Evolutionary conservation across 1,284 basidiomycete genomes (phyloP).

Genomic region (Pyrrhoderma noxium): DNA sequence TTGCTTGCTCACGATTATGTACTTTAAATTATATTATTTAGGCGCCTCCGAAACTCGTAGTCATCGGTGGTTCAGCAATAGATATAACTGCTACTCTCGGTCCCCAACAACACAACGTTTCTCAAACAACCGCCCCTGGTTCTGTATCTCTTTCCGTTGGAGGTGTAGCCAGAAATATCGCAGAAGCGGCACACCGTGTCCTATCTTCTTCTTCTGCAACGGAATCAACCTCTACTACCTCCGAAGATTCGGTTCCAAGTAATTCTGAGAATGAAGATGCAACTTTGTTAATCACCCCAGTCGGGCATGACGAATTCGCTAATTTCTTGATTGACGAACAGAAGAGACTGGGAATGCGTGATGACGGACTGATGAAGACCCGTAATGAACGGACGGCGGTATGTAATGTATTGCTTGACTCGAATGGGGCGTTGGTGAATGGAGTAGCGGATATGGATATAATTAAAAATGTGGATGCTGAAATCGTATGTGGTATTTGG

Average conservation of each 20-base stretch:
- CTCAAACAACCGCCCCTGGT: slow-evolving; percentile 78
- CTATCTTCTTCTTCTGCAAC: slow-evolving; percentile 33
- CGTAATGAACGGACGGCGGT: slow-evolving; percentile 55
- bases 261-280: slow-evolving; percentile 5
- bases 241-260: neutral
- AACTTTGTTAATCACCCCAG: slow-evolving; percentile 52
- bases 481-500: slow-evolving; percentile 35
- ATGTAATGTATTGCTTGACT: slow-evolving; percentile 80
- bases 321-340: slow-evolving; percentile 54
- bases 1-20: no score
- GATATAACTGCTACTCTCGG: slow-evolving; percentile 68
- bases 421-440: slow-evolving; percentile 61
- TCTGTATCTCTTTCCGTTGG: slow-evolving; percentile 69
- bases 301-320: slow-evolving; percentile 68
- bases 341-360: slow-evolving; percentile 61
- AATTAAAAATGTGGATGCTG: slow-evolving; percentile 42
- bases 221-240: slow-evolving; percentile 20
- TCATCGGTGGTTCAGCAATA: slow-evolving; percentile 81
- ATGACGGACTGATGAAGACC: slow-evolving; percentile 62
- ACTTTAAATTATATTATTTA: no score
- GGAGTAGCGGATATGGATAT: slow-evolving; percentile 93
- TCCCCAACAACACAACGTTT: slow-evolving; percentile 24
- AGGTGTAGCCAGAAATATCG: slow-evolving; percentile 92
- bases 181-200: slow-evolving; percentile 76
- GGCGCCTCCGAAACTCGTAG: slow-evolving; percentile 39